A percentile compares a stretch with the other conserved stretches of the same genome.
These are phyloP conservation scores for Meyerozyma sp. DNA, from an alignment of 1,139 yeast species.

Conservation along the genomic window DNA sequence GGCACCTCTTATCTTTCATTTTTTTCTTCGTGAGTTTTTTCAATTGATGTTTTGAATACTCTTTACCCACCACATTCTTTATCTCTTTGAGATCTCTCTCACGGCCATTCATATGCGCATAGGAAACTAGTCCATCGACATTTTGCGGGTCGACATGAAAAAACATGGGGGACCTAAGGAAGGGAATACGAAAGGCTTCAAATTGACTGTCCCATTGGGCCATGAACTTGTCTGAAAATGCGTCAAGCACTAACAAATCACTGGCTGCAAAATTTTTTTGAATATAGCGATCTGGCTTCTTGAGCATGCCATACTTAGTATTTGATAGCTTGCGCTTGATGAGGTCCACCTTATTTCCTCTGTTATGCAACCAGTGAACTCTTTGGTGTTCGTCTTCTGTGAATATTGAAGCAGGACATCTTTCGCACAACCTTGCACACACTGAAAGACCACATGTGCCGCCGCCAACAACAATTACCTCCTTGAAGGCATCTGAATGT, in stretches of 20 bases:
- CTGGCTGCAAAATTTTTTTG: constrained; percentile 15
- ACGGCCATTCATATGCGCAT: constrained; percentile 27
- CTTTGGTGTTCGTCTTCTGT: constrained; percentile 41
- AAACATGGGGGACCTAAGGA: constrained; percentile 46
- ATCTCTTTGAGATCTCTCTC: constrained; percentile 38
- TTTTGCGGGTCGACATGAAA: constrained; percentile 46
- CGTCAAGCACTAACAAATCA: constrained; percentile 31
- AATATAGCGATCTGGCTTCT: constrained; percentile 9
- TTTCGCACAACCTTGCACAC: constrained; percentile 33
- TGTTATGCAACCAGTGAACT: constrained; percentile 33
- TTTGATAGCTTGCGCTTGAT: constrained; percentile 14
- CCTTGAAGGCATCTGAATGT: constrained; percentile 19
- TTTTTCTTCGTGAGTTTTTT: constrained; percentile 24
- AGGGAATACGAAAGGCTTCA: constrained; percentile 37
- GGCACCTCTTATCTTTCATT: constrained; percentile 8
- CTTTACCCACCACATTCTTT: constrained; percentile 42
- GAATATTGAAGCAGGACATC: constrained; percentile 31
- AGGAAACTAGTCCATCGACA: constrained; percentile 40
- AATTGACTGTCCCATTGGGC: constrained; percentile 45
- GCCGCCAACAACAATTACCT: constrained; percentile 33
- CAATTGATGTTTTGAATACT: constrained; percentile 39
- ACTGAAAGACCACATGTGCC: constrained; percentile 38
- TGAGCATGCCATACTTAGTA: constrained; percentile 12
- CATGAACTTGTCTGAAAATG: constrained; percentile 23
- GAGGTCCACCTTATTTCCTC: constrained; percentile 24